These are phyloP conservation scores for Zasmidium citrigriseum DNA, from an alignment of 2,329 filamentous ascomycete genomes.

Conservation along the genomic window DNA sequence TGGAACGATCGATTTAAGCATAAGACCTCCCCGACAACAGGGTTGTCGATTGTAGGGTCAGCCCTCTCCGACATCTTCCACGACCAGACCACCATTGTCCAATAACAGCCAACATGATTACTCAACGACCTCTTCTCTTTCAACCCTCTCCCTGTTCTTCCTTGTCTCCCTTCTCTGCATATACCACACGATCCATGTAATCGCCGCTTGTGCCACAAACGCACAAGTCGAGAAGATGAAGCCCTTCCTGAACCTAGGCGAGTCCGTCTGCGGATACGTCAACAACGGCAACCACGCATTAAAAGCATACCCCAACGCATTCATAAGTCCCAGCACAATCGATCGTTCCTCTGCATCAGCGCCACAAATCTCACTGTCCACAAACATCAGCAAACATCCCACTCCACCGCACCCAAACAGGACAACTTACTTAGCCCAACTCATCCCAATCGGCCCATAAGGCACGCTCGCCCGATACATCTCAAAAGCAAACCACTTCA, in stretches of 20 bases:
- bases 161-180: constrained; percentile 23
- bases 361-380: constrained; percentile 53
- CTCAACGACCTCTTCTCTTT: no score
- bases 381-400: constrained; percentile 6
- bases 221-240: constrained; percentile 26
- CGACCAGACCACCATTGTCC: no score
- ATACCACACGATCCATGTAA: constrained; percentile 26
- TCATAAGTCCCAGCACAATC: constrained; percentile 66
- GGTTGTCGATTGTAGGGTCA: no score
- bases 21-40: no score
- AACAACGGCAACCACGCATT: constrained; percentile 67
- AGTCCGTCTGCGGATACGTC: constrained; percentile 25
- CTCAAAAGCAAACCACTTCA: constrained; percentile 38
- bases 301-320: constrained; percentile 68
- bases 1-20: no score
- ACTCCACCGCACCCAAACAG: background rate
- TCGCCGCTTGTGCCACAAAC: constrained; percentile 25
- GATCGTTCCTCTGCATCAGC: constrained; percentile 66
- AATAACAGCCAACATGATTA: no score
- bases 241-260: constrained; percentile 25
- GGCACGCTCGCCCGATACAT: constrained; percentile 33
- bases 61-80: no score
- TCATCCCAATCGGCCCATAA: constrained; percentile 37
- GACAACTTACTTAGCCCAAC: constrained; percentile 45
- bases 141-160: no score